These are phyloP conservation scores for Apiospora pterosperma DNA, from an alignment of 2,329 filamentous ascomycete genomes.

Conservation along the genomic window DNA sequence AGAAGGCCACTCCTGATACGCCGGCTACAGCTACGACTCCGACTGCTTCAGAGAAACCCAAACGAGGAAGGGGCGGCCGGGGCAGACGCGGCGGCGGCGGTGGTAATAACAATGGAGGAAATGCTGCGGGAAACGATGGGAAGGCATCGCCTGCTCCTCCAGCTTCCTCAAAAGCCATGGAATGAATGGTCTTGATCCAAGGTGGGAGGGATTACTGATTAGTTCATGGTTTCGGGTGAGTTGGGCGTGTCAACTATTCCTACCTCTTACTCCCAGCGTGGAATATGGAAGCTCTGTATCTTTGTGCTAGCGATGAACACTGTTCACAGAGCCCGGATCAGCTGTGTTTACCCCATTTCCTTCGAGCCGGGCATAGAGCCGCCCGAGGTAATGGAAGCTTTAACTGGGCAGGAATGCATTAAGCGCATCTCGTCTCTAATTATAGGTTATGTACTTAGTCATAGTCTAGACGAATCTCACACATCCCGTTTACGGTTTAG, in stretches of 20 bases:
- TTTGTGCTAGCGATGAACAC: too few species aligned
- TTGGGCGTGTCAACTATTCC: too few species aligned
- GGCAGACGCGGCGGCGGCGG: constrained; percentile 23
- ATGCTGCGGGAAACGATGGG: background rate
- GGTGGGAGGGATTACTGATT: background rate
- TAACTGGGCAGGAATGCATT: background rate
- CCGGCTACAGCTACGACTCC: constrained; percentile 16
- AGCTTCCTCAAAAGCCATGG: background rate
- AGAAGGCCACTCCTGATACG: constrained; percentile 12
- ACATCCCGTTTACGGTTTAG: background rate
- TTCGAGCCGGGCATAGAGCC: background rate
- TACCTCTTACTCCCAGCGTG: too few species aligned
- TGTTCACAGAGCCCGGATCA: too few species aligned
- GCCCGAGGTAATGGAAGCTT: background rate
- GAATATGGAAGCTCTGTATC: too few species aligned
- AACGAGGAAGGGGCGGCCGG: constrained; percentile 26
- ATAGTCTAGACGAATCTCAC: background rate
- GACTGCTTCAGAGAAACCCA: constrained; percentile 21
- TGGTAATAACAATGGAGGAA: background rate
- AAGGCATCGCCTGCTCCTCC: background rate
- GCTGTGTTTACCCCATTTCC: background rate
- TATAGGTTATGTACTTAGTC: background rate
- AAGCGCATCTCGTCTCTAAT: background rate
- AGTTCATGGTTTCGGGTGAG: too few species aligned
- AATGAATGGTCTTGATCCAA: background rate